Conservation (phyloP, 1,284 basidiomycete genomes). For the Trichosporon inkin region DNA sequence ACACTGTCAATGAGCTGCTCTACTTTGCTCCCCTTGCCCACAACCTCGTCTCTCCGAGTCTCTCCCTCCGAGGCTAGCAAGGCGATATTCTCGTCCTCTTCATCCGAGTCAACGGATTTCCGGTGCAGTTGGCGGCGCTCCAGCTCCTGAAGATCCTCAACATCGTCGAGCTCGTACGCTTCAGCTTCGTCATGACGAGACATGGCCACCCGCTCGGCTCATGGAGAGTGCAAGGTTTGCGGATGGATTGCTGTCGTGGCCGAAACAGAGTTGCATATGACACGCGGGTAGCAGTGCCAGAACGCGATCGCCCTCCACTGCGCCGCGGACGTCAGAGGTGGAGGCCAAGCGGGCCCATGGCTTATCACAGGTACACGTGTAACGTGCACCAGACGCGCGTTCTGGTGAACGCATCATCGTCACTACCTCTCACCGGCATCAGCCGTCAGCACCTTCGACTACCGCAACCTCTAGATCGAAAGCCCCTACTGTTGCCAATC, state of each 20-base stretch:
- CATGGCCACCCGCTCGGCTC: conserved; percentile 1
- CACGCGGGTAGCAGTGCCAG: neutral
- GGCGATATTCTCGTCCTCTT: conserved; percentile 14
- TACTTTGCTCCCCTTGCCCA: conserved; percentile 39
- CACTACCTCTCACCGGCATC: conserved; percentile 2
- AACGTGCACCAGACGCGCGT: conserved; percentile 5
- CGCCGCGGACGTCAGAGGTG: neutral
- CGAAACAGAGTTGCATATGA: neutral
- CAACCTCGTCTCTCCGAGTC: conserved; percentile 26
- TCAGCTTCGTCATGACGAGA: conserved; percentile 31
- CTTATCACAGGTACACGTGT: conserved; percentile 9
- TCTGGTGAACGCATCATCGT: conserved; percentile 10
- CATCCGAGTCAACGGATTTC: conserved; percentile 11
- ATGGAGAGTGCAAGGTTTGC: neutral
- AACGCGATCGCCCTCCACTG: neutral
- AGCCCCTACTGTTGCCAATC: neutral
- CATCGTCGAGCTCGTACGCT: conserved; percentile 41
- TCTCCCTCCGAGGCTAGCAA: conserved; percentile 1
- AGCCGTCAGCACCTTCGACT: neutral
- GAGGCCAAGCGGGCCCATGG: neutral
- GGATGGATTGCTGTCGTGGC: neutral
- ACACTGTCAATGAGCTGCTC: conserved; percentile 41
- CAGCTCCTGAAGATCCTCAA: conserved; percentile 17
- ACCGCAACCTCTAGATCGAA: neutral
- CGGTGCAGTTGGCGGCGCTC: conserved; percentile 1